A percentile compares a stretch with the other conserved stretches of the same genome.
Conservation (phyloP, 768 basidiomycete species). For the Pleurotus pulmonarius region DNA sequence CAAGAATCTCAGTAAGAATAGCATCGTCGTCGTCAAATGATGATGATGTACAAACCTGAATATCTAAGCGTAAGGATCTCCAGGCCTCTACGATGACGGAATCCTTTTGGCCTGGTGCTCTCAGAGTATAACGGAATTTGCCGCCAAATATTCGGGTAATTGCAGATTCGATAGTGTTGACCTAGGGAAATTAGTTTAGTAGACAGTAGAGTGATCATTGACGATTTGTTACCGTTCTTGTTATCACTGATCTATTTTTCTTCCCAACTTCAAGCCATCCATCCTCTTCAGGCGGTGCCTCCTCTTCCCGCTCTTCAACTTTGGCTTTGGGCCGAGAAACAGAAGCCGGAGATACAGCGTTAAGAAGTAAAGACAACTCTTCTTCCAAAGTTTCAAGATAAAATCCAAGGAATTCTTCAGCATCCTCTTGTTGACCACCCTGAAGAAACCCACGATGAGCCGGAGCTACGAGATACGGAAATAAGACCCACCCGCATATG, state of each 20-base stretch:
- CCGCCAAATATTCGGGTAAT: slow-evolving; percentile 94
- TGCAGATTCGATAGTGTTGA: slow-evolving; percentile 77
- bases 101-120: slow-evolving; percentile 79
- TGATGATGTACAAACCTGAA: slow-evolving; percentile 51
- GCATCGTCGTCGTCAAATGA: neutral
- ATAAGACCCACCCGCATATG: slow-evolving; percentile 72
- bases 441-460: slow-evolving; percentile 22
- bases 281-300: slow-evolving; percentile 45
- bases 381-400: slow-evolving; percentile 94
- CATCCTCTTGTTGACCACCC: slow-evolving; percentile 95
- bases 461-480: slow-evolving; percentile 4
- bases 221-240: slow-evolving; percentile 54
- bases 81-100: slow-evolving; percentile 90
- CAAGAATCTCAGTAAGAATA: neutral
- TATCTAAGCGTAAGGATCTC: slow-evolving; percentile 84
- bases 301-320: slow-evolving; percentile 44
- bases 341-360: slow-evolving; percentile 42
- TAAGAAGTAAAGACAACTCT: slow-evolving; percentile 70
- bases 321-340: slow-evolving; percentile 28
- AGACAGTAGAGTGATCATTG: no score
- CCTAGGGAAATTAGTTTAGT: slow-evolving; percentile 33
- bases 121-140: slow-evolving; percentile 81
- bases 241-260: slow-evolving; percentile 75
- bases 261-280: slow-evolving; percentile 95
- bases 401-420: slow-evolving; percentile 98